These are phyloP conservation scores for Azolla pinnata DNA, from an alignment of 75 land plant genomes.

Conservation along the genomic window DNA sequence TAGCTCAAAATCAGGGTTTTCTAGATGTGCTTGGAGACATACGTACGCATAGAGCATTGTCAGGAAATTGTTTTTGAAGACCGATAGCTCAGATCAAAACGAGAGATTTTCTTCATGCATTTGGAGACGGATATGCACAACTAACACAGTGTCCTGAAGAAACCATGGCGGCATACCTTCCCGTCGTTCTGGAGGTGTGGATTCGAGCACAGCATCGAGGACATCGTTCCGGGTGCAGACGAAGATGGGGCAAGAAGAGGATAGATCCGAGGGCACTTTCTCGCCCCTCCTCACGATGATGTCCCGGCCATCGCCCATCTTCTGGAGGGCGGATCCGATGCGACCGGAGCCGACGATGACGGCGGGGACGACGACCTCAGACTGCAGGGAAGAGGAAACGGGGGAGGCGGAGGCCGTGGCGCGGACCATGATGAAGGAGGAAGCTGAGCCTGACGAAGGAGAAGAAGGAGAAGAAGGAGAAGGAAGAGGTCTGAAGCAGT, in stretches of 20 bases:
- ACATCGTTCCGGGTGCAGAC: constrained; percentile 95
- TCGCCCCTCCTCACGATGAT: constrained; percentile 64
- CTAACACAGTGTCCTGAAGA: background rate
- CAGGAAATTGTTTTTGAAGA: no score
- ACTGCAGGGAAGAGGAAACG: background rate
- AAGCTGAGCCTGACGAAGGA: no score
- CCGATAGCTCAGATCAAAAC: no score
- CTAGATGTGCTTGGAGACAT: no score
- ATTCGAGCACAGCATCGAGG: constrained; percentile 66
- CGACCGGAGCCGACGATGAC: constrained; percentile 91
- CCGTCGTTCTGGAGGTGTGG: constrained; percentile 77
- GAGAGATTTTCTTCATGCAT: no score
- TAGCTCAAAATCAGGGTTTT: no score
- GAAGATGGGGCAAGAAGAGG: constrained; percentile 73
- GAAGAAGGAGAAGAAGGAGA: no score
- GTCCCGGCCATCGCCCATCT: constrained; percentile 72
- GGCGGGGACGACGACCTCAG: constrained; percentile 41
- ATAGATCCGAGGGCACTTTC: constrained; percentile 52
- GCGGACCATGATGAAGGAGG: no score
- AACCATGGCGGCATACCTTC: constrained; percentile 36
- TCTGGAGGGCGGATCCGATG: constrained; percentile 62
- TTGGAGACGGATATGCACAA: background rate
- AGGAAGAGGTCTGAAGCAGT: no score
- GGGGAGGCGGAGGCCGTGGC: background rate
- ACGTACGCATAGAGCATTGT: no score